These are phyloP conservation scores for Posidonia oceanica DNA, from an alignment of 116 monocot species.

Conservation along the genomic window DNA sequence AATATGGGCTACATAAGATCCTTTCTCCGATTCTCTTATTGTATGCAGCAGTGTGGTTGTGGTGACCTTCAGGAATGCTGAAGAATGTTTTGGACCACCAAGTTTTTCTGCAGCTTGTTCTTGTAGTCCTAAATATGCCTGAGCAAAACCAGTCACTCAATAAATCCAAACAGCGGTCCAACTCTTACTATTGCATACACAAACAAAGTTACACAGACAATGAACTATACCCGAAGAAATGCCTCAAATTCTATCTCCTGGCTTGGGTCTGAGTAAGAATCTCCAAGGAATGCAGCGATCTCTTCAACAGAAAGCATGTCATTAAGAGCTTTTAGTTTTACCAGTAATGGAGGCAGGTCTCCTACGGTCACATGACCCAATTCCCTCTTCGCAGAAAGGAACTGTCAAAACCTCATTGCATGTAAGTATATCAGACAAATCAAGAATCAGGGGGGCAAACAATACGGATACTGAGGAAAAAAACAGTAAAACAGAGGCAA, in stretches of 20 bases:
- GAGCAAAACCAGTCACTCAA: neutral
- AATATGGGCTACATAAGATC: constrained; percentile 84
- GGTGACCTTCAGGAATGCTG: constrained; percentile 74
- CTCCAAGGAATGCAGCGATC: constrained; percentile 31
- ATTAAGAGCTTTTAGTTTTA: constrained; percentile 48
- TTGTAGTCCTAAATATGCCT: constrained; percentile 82
- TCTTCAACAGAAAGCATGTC: constrained; percentile 48
- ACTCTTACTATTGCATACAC: neutral
- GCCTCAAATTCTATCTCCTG: constrained; percentile 78
- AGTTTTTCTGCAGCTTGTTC: constrained; percentile 29
- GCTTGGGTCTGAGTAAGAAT: constrained; percentile 45
- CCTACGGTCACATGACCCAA: constrained; percentile 28
- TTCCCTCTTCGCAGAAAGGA: constrained; percentile 30
- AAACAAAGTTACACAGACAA: neutral
- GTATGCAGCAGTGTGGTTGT: constrained; percentile 71
- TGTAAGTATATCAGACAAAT: neutral
- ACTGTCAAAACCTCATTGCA: constrained; percentile 17
- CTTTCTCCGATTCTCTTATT: constrained; percentile 72
- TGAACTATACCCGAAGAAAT: constrained; percentile 42
- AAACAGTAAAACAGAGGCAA: neutral
- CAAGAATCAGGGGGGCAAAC: neutral
- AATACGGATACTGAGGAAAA: neutral
- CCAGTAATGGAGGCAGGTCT: constrained; percentile 50
- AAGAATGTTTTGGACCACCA: constrained; percentile 44
- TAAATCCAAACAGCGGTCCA: neutral